phyloP scores from a whole-genome alignment of 441 rosid genomes.

The Populus trichocarpa region DNA sequence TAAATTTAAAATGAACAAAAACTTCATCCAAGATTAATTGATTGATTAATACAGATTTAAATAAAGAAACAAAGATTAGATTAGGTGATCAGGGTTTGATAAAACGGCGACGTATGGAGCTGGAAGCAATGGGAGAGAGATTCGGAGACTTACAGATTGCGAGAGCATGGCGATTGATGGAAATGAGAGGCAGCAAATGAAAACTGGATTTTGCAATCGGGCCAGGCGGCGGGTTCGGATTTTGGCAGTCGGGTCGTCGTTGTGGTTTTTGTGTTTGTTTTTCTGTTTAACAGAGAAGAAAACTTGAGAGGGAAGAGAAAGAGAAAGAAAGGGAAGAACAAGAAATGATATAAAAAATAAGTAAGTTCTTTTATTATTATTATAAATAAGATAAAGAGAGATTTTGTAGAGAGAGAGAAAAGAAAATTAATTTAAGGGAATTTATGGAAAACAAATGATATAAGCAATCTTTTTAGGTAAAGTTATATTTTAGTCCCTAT shows the following conservation, averaged over 20 bases:
- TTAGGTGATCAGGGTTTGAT: conserved; percentile 3
- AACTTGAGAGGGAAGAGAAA: background rate
- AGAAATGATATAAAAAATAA: background rate
- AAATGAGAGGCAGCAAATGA: conserved; percentile 11
- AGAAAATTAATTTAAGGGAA: background rate
- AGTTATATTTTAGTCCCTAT: background rate
- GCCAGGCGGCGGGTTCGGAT: no score
- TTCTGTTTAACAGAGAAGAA: background rate
- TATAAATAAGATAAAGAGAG: background rate
- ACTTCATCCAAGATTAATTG: conserved; percentile 19
- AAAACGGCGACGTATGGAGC: conserved; percentile 16
- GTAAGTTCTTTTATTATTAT: background rate
- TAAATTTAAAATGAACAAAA: conserved; percentile 14
- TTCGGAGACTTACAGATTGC: conserved; percentile 36
- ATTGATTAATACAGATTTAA: background rate
- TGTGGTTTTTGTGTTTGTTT: background rate
- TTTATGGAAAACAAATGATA: conserved; percentile 11
- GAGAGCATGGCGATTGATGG: conserved; percentile 25
- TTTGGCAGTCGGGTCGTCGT: background rate
- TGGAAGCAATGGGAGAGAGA: conserved; percentile 15
- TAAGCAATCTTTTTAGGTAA: conserved; percentile 1
- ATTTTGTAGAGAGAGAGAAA: background rate
- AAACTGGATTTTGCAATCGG: no score
- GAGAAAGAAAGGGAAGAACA: background rate
- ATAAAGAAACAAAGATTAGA: background rate